Conservation (phyloP, 768 basidiomycete genomes). For the Termitomyces sp. region DNA sequence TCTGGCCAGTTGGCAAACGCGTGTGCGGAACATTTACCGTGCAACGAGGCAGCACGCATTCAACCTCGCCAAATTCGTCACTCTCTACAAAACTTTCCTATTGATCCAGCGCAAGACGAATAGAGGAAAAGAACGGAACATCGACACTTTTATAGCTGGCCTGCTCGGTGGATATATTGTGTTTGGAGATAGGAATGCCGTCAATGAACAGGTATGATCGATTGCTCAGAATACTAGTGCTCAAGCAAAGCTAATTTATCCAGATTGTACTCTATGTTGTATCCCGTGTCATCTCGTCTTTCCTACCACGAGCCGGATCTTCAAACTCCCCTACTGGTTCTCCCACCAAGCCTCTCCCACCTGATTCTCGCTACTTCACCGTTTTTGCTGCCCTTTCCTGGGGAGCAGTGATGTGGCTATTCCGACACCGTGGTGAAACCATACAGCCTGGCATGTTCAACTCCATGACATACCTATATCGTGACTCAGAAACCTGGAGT, state of each 20-base stretch:
- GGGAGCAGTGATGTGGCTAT: slow-evolving; percentile 98
- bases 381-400: slow-evolving; percentile 86
- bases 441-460: slow-evolving; percentile 97
- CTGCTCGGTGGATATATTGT: slow-evolving; percentile 88
- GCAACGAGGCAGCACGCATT: slow-evolving; percentile 89
- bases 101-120: slow-evolving; percentile 80
- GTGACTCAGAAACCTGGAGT: slow-evolving; percentile 87
- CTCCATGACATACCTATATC: slow-evolving; percentile 94
- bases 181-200: slow-evolving; percentile 81
- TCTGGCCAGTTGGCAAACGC: slow-evolving; percentile 61
- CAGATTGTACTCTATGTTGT: slow-evolving; percentile 97
- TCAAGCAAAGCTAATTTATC: slow-evolving; percentile 9
- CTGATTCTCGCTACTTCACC: slow-evolving; percentile 81
- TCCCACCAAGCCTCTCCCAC: slow-evolving; percentile 69
- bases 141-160: slow-evolving; percentile 92
- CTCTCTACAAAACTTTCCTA: slow-evolving; percentile 85
- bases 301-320: slow-evolving; percentile 76
- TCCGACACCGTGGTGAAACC: slow-evolving; percentile 82
- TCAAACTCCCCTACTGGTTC: slow-evolving; percentile 39
- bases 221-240: slow-evolving; percentile 1
- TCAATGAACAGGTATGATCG: slow-evolving; percentile 81
- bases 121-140: slow-evolving; percentile 74
- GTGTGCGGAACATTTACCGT: slow-evolving; percentile 64
- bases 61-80: slow-evolving; percentile 92
- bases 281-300: slow-evolving; percentile 87